Evolutionary conservation across 2,329 filamentous ascomycete genomes (phyloP).

Genomic region (Ascochyta rabiei): DNA sequence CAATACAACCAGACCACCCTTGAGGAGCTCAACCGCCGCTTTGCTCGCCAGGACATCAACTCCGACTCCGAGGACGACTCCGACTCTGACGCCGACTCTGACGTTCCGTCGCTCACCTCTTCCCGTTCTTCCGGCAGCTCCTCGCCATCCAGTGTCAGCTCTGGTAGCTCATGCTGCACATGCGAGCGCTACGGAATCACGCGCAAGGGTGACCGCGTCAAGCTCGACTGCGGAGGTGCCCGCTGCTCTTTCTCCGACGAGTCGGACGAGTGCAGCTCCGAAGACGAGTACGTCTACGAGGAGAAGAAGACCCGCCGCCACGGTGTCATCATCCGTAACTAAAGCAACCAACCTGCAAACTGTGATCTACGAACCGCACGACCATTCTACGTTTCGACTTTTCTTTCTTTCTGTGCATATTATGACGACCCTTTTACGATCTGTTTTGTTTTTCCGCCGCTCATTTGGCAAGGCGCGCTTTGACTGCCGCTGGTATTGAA

Average conservation of each 20-base stretch:
- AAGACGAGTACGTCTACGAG: slow-evolving; percentile 64
- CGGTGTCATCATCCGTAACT: slow-evolving; percentile 52
- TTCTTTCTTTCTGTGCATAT: slow-evolving; percentile 38
- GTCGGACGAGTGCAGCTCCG: slow-evolving; percentile 71
- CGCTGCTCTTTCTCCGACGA: slow-evolving; percentile 84
- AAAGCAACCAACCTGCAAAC: slow-evolving; percentile 8
- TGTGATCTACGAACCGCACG: slow-evolving; percentile 11
- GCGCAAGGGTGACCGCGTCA: slow-evolving; percentile 88
- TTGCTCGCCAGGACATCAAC: slow-evolving; percentile 69
- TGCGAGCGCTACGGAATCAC: slow-evolving; percentile 98
- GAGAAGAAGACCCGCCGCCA: slow-evolving; percentile 56
- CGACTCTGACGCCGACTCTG: slow-evolving; percentile 68
- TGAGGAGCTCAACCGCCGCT: slow-evolving; percentile 79
- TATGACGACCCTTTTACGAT: slow-evolving; percentile 30
- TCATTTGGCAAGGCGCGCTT: slow-evolving; percentile 17
- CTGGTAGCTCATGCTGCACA: slow-evolving; percentile 69
- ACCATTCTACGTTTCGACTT: slow-evolving; percentile 18
- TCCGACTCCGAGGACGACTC: slow-evolving; percentile 67
- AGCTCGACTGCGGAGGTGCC: slow-evolving; percentile 90
- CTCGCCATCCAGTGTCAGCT: slow-evolving; percentile 66
- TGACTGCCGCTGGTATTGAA: slow-evolving; percentile 19
- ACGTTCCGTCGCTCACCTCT: slow-evolving; percentile 71
- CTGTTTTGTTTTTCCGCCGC: slow-evolving; percentile 15
- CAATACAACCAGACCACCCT: slow-evolving; percentile 78
- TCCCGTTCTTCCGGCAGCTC: slow-evolving; percentile 73